Conservation (phyloP, 2,329 filamentous ascomycete species). For the Apiospora saccharicola region DNA sequence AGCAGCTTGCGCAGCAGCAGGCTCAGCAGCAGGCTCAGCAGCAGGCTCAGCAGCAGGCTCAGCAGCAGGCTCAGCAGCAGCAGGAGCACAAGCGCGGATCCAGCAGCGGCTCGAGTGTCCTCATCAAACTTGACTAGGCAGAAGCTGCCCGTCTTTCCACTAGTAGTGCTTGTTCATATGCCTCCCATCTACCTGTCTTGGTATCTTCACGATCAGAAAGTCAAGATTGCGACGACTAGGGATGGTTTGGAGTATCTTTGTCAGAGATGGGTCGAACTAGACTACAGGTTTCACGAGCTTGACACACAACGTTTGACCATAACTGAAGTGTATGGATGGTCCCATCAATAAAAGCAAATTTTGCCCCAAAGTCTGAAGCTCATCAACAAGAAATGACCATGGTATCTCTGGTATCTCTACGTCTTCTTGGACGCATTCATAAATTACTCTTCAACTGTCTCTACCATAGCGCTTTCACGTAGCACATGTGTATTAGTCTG, state of each 20-base stretch:
- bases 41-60: background rate
- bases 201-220: no score
- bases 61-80: background rate
- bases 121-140: no score
- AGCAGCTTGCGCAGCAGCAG: background rate
- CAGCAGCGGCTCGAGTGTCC: no score
- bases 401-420: background rate
- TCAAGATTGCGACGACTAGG: background rate
- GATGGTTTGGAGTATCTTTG: background rate
- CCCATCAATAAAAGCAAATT: background rate
- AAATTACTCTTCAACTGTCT: background rate
- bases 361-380: background rate
- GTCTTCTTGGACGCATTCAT: background rate
- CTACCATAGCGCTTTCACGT: background rate
- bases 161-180: no score
- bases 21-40: background rate
- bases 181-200: no score
- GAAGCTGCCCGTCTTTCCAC: no score
- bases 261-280: background rate
- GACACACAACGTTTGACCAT: background rate
- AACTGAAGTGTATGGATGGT: background rate
- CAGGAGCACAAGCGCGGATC: no score
- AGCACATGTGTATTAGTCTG: background rate
- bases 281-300: background rate
- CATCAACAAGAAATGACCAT: background rate